These are phyloP conservation scores for Ammopiptanthus mongolicus DNA, from an alignment of 306 rosid genomes.

Conservation along the genomic window DNA sequence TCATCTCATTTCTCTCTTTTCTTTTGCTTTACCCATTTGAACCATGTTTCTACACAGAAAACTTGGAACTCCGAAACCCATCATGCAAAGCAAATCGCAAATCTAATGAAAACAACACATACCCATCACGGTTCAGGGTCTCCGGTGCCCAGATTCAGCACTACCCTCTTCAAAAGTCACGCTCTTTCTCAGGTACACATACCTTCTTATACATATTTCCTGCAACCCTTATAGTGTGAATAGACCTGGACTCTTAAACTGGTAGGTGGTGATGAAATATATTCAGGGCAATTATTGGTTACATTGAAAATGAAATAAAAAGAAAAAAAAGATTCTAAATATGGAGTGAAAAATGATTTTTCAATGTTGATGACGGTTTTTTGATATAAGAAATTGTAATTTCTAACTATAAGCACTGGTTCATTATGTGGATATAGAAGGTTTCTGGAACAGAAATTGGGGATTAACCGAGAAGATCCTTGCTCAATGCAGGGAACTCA, in stretches of 20 bases:
- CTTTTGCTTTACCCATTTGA: neutral
- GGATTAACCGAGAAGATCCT: no score
- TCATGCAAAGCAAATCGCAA: conserved; percentile 6
- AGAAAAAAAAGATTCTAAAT: neutral
- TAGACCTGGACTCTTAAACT: neutral
- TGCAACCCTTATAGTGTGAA: neutral
- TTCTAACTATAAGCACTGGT: neutral
- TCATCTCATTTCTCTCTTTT: neutral
- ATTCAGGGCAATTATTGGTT: neutral
- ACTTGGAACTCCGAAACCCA: neutral
- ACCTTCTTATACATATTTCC: neutral
- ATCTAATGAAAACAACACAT: neutral
- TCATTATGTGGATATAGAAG: neutral
- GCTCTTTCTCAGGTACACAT: conserved; percentile 33
- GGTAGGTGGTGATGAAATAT: neutral
- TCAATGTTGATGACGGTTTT: neutral
- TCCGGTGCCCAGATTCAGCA: neutral
- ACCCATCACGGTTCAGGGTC: conserved; percentile 2
- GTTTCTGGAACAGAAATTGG: no score
- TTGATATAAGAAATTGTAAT: neutral
- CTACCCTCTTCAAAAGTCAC: conserved; percentile 32
- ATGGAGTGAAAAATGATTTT: neutral
- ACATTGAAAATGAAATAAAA: neutral
- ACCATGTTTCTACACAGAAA: neutral
- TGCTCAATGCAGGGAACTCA: no score